Evolutionary conservation across 1,284 basidiomycete species (phyloP).

Genomic region (Irpex lacteus): DNA sequence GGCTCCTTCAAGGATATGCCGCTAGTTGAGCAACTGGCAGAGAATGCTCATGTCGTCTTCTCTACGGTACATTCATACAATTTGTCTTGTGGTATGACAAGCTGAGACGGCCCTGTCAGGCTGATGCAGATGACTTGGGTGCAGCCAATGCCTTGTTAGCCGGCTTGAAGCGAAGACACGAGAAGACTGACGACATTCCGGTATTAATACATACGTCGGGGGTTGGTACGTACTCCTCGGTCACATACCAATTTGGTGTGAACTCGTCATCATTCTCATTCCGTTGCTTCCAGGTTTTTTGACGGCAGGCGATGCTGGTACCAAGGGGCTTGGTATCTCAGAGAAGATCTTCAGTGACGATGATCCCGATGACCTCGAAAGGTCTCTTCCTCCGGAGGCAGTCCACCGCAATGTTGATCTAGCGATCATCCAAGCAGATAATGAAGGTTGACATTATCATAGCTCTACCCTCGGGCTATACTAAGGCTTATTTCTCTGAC

Average conservation of each 20-base stretch:
- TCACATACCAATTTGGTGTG: background rate
- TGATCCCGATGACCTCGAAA: slow-evolving; percentile 36
- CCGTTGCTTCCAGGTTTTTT: slow-evolving; percentile 29
- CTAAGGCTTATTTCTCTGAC: background rate
- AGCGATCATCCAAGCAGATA: slow-evolving; percentile 28
- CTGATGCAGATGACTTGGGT: slow-evolving; percentile 41
- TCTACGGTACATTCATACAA: slow-evolving; percentile 7
- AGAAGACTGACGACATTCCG: no score
- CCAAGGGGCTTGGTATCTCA: slow-evolving; percentile 34
- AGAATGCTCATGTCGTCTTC: slow-evolving; percentile 21
- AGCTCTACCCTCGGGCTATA: background rate
- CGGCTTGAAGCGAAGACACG: no score
- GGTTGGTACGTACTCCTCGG: slow-evolving; percentile 29
- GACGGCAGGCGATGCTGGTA: slow-evolving; percentile 33
- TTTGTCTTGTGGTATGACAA: no score
- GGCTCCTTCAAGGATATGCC: slow-evolving; percentile 18
- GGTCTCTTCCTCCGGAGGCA: slow-evolving; percentile 10
- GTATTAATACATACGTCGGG: slow-evolving; percentile 28
- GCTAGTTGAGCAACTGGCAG: slow-evolving; percentile 14
- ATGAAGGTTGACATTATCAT: slow-evolving; percentile 25
- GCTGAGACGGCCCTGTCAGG: slow-evolving; percentile 27
- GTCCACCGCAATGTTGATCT: slow-evolving; percentile 31
- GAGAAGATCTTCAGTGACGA: slow-evolving; percentile 45
- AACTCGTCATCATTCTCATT: background rate
- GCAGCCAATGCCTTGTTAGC: no score